Evolutionary conservation across 331 rosid genomes (phyloP), one percentile per base, ranked within the genome.

Genomic region (Rhamnella rubrinervis): DNA sequence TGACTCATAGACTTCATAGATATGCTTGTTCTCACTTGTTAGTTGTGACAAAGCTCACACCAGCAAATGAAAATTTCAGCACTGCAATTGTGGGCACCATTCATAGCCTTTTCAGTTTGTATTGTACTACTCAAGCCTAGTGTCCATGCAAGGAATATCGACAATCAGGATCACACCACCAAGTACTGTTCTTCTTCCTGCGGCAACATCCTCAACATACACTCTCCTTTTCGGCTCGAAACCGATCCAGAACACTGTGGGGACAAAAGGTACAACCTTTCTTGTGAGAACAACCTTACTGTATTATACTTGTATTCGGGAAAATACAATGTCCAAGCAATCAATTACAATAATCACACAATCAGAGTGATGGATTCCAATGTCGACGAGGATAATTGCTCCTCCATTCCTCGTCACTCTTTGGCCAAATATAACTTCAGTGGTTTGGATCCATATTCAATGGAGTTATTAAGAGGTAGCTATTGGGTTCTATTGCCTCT

Each of bases 291-390:
- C 61, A 56, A 56, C 6, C 20, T 6, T 1, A 56, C 61, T 9
- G 28, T 56, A 19, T 56, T 56, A 19, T 56, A 56, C 61, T 0
- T 56, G 12, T 23, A 56, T 16, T 56, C 61, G 19, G 23, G 61
- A 16, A 56, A 20, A 23, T 56, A 56, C 61, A 19, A 18, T 19
- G 61, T 20, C 61, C 23, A 18, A 8, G 14, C 61, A 19, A 56
- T 56, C 8, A 56, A 56, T 19, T 56, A 56, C 28, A 23, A 56
- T 20, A 56, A 17, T 50, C 20, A 40, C 12, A 13, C 6, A 25
- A 47, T 70, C 66, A 37, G 6, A 55, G 2, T 81, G 11, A 39
- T 31, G 6, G 82, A 81, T 46, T 67, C 61, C 0, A 67, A 74
- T 28, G 65, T 40, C 15, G 23, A 16, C 0, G 72, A 62, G 14